Conservation (phyloP, 345 rosid species). For the Dipteronia sinensis region DNA sequence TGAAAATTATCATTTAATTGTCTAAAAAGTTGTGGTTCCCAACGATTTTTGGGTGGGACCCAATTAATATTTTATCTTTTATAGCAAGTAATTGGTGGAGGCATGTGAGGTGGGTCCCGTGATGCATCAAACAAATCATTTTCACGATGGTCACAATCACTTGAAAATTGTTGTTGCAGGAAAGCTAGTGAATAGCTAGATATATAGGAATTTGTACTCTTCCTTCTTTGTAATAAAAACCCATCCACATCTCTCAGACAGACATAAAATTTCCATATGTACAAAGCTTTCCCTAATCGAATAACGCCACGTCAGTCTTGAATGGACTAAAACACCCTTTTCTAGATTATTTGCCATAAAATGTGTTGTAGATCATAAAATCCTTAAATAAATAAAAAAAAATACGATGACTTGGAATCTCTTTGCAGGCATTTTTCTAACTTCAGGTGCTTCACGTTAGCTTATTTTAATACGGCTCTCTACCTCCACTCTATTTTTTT, state of each 20-base stretch:
- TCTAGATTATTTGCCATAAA: not conserved
- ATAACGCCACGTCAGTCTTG: not conserved
- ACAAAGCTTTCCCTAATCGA: not conserved
- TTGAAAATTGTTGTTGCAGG: slow-evolving; percentile 16
- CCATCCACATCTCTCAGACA: not conserved
- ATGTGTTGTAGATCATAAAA: not conserved
- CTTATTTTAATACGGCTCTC: slow-evolving; percentile 16
- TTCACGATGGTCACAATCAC: slow-evolving; percentile 32
- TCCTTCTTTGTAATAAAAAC: slow-evolving; percentile 17
- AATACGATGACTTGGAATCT: slow-evolving; percentile 15
- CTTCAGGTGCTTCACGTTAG: slow-evolving; percentile 33
- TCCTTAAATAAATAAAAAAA: not conserved
- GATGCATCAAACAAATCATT: slow-evolving; percentile 21
- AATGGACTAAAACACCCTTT: no score
- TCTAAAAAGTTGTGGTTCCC: slow-evolving; percentile 27
- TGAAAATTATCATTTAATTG: no score
- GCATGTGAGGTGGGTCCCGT: slow-evolving; percentile 56
- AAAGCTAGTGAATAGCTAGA: slow-evolving; percentile 8
- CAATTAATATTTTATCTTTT: slow-evolving; percentile 2
- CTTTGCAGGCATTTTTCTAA: not conserved
- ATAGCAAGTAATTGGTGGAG: slow-evolving; percentile 36
- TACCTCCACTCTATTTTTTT: slow-evolving; percentile 18
- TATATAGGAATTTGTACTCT: slow-evolving; percentile 13
- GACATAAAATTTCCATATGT: no score
- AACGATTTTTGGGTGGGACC: slow-evolving; percentile 24